Base-by-base conservation (phyloP, 2,329 filamentous ascomycete genomes). In the Chaetomium sp. region DNA sequence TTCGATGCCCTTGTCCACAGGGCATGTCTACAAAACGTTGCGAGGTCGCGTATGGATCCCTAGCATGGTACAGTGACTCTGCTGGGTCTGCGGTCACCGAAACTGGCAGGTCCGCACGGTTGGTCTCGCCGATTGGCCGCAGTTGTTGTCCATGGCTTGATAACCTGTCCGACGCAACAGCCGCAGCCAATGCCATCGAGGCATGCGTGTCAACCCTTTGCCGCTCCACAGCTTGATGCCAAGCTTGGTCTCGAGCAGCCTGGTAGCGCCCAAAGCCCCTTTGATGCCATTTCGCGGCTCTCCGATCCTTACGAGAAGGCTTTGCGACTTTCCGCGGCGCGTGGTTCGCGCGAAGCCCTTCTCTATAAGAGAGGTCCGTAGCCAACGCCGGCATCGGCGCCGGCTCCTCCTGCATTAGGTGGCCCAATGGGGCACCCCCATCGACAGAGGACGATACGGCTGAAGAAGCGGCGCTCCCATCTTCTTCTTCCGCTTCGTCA, bases 191-290 rank as follows among this genome's bases (percentile, higher is more conserved):
- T 33, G 50, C 49, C 32, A 47, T 27, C 19, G 50, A 11, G 8
- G 50, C 51, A 32, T 57, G 35, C 8, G 58, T 57, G 27, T 62
- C 64, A 48, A 62, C 61, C 1, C 69, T 66, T 40, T 64, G 65
- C 38, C 66, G 62, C 49, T 66, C 63, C 27, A 68, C 54, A 5
- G 70, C 69, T 38, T 70, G 62, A 42, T 67, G 63, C 69, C 69
- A 71, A 6, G 65, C 61, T 48, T 60, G 55, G 6, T 64, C 64
- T 14, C 64, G 64, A 12, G 64, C 66, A 8, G 67, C 75, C 57
- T 73, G 69, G 52, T 78, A 78, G 59, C 76, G 69, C 60, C 73
- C 72, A 57, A 79, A 78, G 1, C 75, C 76, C 37, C 74, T 69
- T 48, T 75, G 73, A 34, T 69, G 67, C 59, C 67, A 74, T 59